Percentiles rank a stretch among this genome's conserved stretches.
Evolutionary conservation across 768 basidiomycete genomes (phyloP).

Genomic region (Cyclocybe aegerita): DNA sequence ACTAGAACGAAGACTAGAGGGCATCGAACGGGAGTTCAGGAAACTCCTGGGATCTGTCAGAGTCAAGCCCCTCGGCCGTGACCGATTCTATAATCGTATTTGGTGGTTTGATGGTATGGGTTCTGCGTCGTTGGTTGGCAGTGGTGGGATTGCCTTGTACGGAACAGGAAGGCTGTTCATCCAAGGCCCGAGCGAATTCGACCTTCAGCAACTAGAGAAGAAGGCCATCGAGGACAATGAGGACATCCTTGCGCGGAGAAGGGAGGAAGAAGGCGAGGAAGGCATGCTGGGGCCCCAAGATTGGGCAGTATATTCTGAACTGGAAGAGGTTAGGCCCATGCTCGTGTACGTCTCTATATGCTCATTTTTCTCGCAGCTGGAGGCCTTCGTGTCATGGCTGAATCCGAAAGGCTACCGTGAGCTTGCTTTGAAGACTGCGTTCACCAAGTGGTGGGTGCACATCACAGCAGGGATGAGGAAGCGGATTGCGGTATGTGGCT

Average conservation of each 20-base stretch:
- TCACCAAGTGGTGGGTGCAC: constrained; percentile 85
- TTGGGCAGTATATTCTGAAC: constrained; percentile 89
- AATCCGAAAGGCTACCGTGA: constrained; percentile 92
- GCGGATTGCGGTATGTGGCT: constrained; percentile 63
- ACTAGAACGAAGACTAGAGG: constrained; percentile 76
- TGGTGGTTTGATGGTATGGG: constrained; percentile 99
- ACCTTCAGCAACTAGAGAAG: constrained; percentile 67
- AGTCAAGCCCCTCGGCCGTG: constrained; percentile 85
- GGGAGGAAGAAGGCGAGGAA: constrained; percentile 79
- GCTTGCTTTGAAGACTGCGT: constrained; percentile 67
- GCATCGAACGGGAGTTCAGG: constrained; percentile 92
- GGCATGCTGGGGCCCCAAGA: constrained; percentile 72
- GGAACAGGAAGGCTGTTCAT: constrained; percentile 90
- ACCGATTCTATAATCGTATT: constrained; percentile 91
- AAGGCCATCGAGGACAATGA: constrained; percentile 52
- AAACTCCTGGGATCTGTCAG: constrained; percentile 83
- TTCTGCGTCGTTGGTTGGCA: constrained; percentile 73
- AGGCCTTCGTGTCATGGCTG: constrained; percentile 84
- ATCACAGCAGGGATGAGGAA: constrained; percentile 78
- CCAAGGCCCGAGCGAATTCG: constrained; percentile 87
- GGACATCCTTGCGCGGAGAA: constrained; percentile 59
- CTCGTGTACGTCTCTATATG: not conserved
- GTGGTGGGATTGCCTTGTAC: constrained; percentile 77
- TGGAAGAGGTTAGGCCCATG: constrained; percentile 72
- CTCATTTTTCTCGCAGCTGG: constrained; percentile 50